Percentiles rank a stretch among this genome's conserved stretches.
Evolutionary conservation across 2,329 filamentous ascomycete species (phyloP).

Genomic region (Drechslerella stenobrocha): DNA sequence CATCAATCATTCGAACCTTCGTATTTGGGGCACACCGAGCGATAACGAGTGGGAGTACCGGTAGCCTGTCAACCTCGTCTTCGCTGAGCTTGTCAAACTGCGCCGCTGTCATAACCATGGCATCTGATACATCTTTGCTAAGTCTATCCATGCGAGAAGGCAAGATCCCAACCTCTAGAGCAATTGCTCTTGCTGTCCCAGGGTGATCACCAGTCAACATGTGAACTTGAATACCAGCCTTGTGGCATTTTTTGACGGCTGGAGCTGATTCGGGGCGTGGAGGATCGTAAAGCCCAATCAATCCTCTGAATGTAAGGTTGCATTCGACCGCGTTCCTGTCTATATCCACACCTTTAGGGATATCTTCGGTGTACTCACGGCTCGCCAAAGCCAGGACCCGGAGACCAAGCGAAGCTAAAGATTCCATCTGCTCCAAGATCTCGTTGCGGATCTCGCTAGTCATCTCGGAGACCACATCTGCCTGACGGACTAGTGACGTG

Average conservation of each 20-base stretch:
- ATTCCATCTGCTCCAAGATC: slow-evolving; percentile 76
- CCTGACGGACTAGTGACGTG: slow-evolving; percentile 93
- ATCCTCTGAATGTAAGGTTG: slow-evolving; percentile 84
- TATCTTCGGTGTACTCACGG: too few species aligned
- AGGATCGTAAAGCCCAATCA: slow-evolving; percentile 97
- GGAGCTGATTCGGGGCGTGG: slow-evolving; percentile 86
- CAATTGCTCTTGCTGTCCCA: slow-evolving; percentile 90
- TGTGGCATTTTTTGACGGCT: slow-evolving; percentile 85
- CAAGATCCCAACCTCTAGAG: slow-evolving; percentile 82
- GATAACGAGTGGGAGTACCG: too few species aligned
- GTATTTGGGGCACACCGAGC: too few species aligned
- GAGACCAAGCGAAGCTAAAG: slow-evolving; percentile 87
- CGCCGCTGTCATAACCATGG: slow-evolving; percentile 57
- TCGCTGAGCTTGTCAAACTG: slow-evolving; percentile 77
- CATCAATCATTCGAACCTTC: slow-evolving; percentile 87
- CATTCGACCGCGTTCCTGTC: slow-evolving; percentile 69
- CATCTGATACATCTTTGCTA: slow-evolving; percentile 46
- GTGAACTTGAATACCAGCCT: slow-evolving; percentile 92
- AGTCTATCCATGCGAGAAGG: slow-evolving; percentile 52
- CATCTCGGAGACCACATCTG: slow-evolving; percentile 81
- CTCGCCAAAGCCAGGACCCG: slow-evolving; percentile 92
- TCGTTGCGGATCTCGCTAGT: slow-evolving; percentile 72
- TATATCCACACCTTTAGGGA: slow-evolving; percentile 57
- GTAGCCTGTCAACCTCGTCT: slow-evolving; percentile 92
- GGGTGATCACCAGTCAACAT: slow-evolving; percentile 99